phyloP scores from a whole-genome alignment of 2,329 filamentous ascomycete species.

The Fusarium metavorans region DNA sequence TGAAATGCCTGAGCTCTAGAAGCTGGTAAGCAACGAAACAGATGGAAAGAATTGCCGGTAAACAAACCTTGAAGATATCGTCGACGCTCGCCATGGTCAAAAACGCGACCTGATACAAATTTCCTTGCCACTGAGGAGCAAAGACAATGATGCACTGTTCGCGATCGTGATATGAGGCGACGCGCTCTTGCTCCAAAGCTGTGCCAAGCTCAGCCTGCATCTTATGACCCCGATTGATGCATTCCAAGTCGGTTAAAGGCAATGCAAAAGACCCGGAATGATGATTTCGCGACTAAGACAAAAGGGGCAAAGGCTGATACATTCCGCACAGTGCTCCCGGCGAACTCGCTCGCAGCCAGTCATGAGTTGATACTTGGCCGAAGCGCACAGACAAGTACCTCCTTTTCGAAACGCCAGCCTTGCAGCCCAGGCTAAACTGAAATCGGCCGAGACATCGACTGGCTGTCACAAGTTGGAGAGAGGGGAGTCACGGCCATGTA shows the following conservation, averaged over 20 bases:
- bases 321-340: conserved; percentile 21
- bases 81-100: conserved; percentile 67
- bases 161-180: conserved; percentile 11
- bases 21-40: conserved; percentile 27
- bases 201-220: conserved; percentile 12
- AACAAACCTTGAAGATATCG: conserved; percentile 66
- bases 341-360: neutral
- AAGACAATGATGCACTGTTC: conserved; percentile 1
- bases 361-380: conserved; percentile 18
- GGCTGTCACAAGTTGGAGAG: conserved; percentile 32
- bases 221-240: conserved; percentile 27
- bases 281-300: conserved; percentile 12
- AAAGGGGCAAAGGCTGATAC: neutral
- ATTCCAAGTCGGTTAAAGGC: conserved; percentile 11
- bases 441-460: conserved; percentile 7
- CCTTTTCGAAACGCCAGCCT: conserved; percentile 5
- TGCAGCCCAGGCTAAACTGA: neutral
- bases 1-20: conserved; percentile 54
- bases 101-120: neutral
- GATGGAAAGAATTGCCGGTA: neutral
- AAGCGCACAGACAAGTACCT: conserved; percentile 8
- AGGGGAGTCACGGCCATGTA: conserved; percentile 22
- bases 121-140: neutral
- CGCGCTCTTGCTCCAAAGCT: neutral
- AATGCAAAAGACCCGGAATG: conserved; percentile 18